Base-by-base conservation (phyloP, 106 monocot genomes). In the Acorus gramineus region DNA sequence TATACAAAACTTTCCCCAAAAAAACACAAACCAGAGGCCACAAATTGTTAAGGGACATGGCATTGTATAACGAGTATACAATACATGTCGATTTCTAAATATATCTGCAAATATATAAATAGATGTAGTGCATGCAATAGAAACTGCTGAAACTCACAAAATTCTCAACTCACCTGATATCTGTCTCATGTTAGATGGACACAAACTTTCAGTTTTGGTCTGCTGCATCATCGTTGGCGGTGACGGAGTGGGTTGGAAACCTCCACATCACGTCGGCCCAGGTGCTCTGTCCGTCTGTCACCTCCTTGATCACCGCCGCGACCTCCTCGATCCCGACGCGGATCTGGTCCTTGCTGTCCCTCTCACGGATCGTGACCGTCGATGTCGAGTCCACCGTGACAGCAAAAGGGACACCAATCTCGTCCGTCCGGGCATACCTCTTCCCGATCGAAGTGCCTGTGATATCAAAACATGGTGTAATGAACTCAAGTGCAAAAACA, bases 401-500 rank as follows among this genome's bases (percentile, higher is more conserved):
- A 4, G 96, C 96, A 55, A 89, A 79, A 1, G 89, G 89, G 46
- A 89, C 89, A 12, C 89, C 89, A n/a, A 89, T 68, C 61, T 89
- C 89, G 66, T 89, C 89, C 0, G 81, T 89, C 46, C 89, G 79
- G 2, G 89, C 89, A 66, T 89, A 89, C 8, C 96, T 69, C 59
- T 83, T 98, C n/a, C 91, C 96, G 46, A 98, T 98, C 7, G 96
- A 85, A 44, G 73, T 98, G 55, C 91, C 96, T 98, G 80, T 48
- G 64, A 10, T 28, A 67, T 47, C 49, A 9, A 3, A 44, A 28
- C 28, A 28, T 28, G 28, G 28, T 28, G 28, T 28, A 28, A 28
- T 52, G 57, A 28, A 59, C 59, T 53, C 43, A 50, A 44, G 46
- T 51, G 51, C n/a, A 55, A 52, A 8, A 3, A 47, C 6, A 9